Percentiles rank a stretch among this genome's conserved stretches.
These are phyloP conservation scores for Whalleya microplaca DNA, from an alignment of 2,329 filamentous ascomycete species.

Conservation along the genomic window DNA sequence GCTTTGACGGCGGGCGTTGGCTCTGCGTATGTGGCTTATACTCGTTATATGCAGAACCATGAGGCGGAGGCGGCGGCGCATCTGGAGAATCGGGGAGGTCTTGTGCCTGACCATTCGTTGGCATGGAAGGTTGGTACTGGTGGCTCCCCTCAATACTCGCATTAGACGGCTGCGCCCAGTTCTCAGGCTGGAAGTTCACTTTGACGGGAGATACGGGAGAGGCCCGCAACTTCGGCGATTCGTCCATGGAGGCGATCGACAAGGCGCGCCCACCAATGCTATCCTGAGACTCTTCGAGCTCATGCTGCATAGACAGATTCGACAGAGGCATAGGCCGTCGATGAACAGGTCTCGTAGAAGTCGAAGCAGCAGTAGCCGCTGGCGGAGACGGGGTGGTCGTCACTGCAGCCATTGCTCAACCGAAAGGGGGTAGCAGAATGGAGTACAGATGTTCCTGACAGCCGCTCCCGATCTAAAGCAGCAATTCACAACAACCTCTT, in stretches of 20 bases:
- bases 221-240: conserved; percentile 51
- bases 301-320: conserved; percentile 39
- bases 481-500: conserved; percentile 25
- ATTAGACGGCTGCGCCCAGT: conserved; percentile 57
- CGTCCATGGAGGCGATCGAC: conserved; percentile 31
- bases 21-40: conserved; percentile 18
- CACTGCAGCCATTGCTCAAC: conserved; percentile 35
- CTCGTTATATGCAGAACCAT: conserved; percentile 33
- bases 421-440: conserved; percentile 9
- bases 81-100: conserved; percentile 40
- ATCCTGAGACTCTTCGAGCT: conserved; percentile 36
- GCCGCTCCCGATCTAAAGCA: conserved; percentile 14
- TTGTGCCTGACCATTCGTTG: conserved; percentile 26
- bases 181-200: conserved; percentile 57
- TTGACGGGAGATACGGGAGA: conserved; percentile 60
- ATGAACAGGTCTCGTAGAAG: conserved; percentile 34
- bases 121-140: conserved; percentile 19
- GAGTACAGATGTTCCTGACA: conserved; percentile 15
- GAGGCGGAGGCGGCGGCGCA: conserved; percentile 44
- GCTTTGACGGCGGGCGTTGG: conserved; percentile 16
- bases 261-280: conserved; percentile 29
- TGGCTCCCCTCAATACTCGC: conserved; percentile 52
- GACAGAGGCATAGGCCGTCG: conserved; percentile 33
- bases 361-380: conserved; percentile 33
- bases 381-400: conserved; percentile 36